Percentiles rank a stretch among this genome's conserved stretches.
These are phyloP conservation scores for Cladosporium velox DNA, from an alignment of 2,329 filamentous ascomycete species.

Conservation along the genomic window DNA sequence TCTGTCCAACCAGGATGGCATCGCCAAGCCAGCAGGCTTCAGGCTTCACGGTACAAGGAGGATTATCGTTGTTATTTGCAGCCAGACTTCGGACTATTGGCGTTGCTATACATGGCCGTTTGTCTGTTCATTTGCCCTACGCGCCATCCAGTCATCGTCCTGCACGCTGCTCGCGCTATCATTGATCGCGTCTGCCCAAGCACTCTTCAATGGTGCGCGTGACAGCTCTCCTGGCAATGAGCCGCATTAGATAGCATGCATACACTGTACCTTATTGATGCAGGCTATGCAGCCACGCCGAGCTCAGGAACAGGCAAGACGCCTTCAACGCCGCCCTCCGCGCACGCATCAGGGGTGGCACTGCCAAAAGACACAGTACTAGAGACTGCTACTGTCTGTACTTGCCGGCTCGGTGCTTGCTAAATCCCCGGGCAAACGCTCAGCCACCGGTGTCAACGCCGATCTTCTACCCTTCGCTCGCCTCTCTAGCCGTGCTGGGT, in stretches of 20 bases:
- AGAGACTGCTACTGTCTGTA: not conserved
- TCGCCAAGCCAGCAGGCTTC: slow-evolving; percentile 2
- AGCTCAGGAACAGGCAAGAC: slow-evolving; percentile 8
- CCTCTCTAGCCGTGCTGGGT: slow-evolving; percentile 3
- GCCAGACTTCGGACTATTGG: not conserved
- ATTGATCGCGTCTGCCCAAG: not conserved
- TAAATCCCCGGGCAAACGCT: not conserved
- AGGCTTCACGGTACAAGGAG: not conserved
- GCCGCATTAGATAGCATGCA: not conserved
- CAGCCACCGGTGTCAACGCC: slow-evolving; percentile 4
- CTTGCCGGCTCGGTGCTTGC: not conserved
- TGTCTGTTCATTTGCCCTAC: not conserved
- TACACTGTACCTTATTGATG: not conserved
- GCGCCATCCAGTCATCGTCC: not conserved
- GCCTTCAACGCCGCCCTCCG: not conserved
- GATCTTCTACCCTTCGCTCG: slow-evolving; percentile 8
- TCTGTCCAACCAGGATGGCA: not conserved
- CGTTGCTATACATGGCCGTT: not conserved
- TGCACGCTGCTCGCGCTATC: not conserved
- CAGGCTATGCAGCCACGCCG: not conserved
- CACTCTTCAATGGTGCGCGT: not conserved
- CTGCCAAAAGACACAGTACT: not conserved
- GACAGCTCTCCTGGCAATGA: not conserved
- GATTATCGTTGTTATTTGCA: not conserved
- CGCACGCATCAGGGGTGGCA: not conserved